These are phyloP conservation scores for Ottelia alismoides DNA, from an alignment of 106 monocot species.

Conservation along the genomic window DNA sequence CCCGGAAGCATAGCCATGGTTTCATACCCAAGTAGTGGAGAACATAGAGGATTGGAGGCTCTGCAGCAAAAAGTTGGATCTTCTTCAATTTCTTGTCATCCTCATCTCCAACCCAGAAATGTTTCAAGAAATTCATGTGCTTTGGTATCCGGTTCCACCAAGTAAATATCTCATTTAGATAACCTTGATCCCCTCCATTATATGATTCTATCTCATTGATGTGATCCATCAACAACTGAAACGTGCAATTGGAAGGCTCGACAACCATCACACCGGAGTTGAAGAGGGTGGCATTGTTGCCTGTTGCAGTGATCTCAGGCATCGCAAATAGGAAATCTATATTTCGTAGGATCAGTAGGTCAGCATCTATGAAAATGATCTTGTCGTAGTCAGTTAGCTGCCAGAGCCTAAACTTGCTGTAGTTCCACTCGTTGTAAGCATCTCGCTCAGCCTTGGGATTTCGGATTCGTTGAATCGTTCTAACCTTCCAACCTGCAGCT, in stretches of 20 bases:
- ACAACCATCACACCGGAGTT: slow-evolving; percentile 69
- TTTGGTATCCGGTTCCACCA: slow-evolving; percentile 80
- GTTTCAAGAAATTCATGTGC: slow-evolving; percentile 73
- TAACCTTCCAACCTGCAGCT: slow-evolving; percentile 53
- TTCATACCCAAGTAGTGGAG: slow-evolving; percentile 69
- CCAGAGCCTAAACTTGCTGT: slow-evolving; percentile 74
- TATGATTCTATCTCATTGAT: slow-evolving; percentile 60
- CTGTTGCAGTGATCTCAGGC: slow-evolving; percentile 47
- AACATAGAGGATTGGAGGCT: slow-evolving; percentile 56
- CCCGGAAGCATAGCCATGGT: slow-evolving; percentile 74
- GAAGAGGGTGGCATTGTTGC: slow-evolving; percentile 49
- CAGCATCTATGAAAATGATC: slow-evolving; percentile 61
- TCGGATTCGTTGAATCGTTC: slow-evolving; percentile 40
- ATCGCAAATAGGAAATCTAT: slow-evolving; percentile 43
- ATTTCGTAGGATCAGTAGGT: slow-evolving; percentile 39
- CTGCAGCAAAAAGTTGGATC: slow-evolving; percentile 39
- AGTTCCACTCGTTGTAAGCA: slow-evolving; percentile 62
- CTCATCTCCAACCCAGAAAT: slow-evolving; percentile 62
- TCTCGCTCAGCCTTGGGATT: slow-evolving; percentile 44
- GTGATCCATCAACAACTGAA: slow-evolving; percentile 46
- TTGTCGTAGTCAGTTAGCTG: slow-evolving; percentile 59
- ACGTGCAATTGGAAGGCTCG: slow-evolving; percentile 56
- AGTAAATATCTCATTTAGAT: slow-evolving; percentile 73
- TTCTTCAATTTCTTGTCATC: slow-evolving; percentile 43
- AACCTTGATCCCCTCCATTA: slow-evolving; percentile 77